Evolutionary conservation across 2,329 filamentous ascomycete genomes (phyloP).

Genomic region (Neocucurbitaria cava): DNA sequence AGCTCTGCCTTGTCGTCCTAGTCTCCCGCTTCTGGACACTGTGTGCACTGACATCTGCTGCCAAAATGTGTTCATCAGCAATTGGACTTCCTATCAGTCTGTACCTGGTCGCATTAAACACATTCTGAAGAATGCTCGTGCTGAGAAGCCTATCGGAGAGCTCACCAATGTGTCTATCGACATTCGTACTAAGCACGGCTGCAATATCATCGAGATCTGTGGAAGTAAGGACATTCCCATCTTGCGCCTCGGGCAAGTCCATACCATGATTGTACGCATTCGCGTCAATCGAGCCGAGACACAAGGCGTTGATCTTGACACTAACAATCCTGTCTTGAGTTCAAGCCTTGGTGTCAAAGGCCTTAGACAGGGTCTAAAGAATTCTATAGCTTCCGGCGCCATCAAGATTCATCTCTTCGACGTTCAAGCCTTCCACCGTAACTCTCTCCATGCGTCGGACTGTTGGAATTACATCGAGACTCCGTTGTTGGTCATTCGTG

Average conservation of each 20-base stretch:
- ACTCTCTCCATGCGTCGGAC: conserved; percentile 21
- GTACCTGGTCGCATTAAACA: conserved; percentile 27
- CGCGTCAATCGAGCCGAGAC: conserved; percentile 24
- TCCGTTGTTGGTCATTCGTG: conserved; percentile 26
- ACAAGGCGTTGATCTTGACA: conserved; percentile 20
- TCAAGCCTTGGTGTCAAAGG: conserved; percentile 28
- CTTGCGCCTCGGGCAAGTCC: conserved; percentile 36
- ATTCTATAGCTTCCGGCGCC: conserved; percentile 21
- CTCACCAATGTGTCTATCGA: conserved; percentile 31
- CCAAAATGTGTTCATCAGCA: conserved; percentile 33
- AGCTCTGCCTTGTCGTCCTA: conserved; percentile 26
- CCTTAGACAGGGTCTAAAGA: conserved; percentile 28
- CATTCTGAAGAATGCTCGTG: conserved; percentile 36
- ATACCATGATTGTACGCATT: conserved; percentile 31
- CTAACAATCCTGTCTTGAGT: conserved; percentile 29
- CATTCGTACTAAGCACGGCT: conserved; percentile 30
- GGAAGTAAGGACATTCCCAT: conserved; percentile 24
- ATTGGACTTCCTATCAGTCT: conserved; percentile 34
- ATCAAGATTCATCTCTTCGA: conserved; percentile 33
- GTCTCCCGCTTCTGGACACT: conserved; percentile 13
- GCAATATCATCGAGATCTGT: conserved; percentile 26
- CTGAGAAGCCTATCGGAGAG: conserved; percentile 25
- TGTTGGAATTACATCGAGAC: conserved; percentile 37
- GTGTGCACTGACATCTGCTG: conserved; percentile 31
- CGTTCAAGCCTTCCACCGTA: conserved; percentile 32